Base-by-base conservation (phyloP, 2,329 filamentous ascomycete genomes). In the Emericellopsis cladophorae region DNA sequence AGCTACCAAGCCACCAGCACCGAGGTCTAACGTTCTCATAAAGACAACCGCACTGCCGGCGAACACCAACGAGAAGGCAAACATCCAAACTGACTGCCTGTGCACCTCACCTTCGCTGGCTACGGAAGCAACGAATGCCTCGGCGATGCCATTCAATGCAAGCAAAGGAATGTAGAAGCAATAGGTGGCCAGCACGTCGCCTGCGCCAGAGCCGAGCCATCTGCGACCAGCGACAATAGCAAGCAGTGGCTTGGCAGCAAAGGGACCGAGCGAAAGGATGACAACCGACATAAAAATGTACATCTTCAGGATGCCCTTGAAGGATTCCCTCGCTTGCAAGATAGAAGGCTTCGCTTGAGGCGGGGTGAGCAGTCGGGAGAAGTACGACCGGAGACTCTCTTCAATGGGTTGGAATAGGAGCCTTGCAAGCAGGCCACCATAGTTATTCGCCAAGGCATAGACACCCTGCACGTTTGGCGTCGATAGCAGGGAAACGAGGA, bases 401-500 rank as follows among this genome's bases (percentile, higher is more conserved):
- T 98, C 92, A 44, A 98, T 78, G 7, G 92, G 93, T 54, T 96
- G 92, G 57, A 98, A 90, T 39, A 98, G 66, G 47, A 96, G 76
- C 4, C 92, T 77, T 0, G 92, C 92, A 23, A 94, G 66, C 0
- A 98, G 74, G 3, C 89, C 85, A 18, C 92, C 92, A 57, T 92
- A 98, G 60, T 96, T 98, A 51, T 88, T 88, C 40, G 90, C 92
- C 5, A 98, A 72, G 0, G 89, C 87, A 55, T 96, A 98, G 31
- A 87, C 79, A 12, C 92, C 92, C 64, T 96, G 92, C 5, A 89
- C 83, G 34, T 77, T 69, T 1, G 92, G 74, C 0, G 79, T 79
- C 7, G 89, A 81, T 43, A 96, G 70, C 11, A 80, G 64, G 14
- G 84, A 81, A 47, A 98, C 81, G 39, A 96, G 77, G 49, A 96